A percentile compares a stretch with the other conserved stretches of the same genome.
These are phyloP conservation scores for Chlamydomonas asymmetrica DNA, from an alignment of 139 green algal species.

Conservation along the genomic window DNA sequence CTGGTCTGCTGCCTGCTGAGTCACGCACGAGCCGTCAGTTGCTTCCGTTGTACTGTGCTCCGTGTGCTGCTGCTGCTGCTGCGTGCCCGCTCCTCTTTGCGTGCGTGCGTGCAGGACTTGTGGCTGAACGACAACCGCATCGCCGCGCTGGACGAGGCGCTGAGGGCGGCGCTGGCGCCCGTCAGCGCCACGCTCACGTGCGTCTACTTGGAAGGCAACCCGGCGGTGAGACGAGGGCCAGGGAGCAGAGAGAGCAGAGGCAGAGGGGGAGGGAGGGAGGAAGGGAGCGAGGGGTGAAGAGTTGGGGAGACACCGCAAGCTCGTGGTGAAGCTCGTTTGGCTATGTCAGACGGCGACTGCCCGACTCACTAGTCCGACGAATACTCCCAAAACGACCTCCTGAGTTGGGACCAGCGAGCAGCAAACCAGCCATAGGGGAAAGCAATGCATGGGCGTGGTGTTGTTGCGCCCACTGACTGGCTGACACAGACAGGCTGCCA, in stretches of 20 bases:
- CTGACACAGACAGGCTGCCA: no score
- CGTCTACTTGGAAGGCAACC: slow-evolving; percentile 88
- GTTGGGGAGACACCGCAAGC: background rate
- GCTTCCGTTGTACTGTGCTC: background rate
- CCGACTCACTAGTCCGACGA: no score
- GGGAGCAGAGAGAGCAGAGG: no score
- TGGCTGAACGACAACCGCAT: slow-evolving; percentile 95
- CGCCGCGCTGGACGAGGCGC: slow-evolving; percentile 26
- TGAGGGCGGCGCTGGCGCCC: slow-evolving; percentile 56
- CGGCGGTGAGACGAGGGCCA: slow-evolving; percentile 40
- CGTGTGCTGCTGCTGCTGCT: background rate
- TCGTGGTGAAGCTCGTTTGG: background rate
- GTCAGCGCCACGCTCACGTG: slow-evolving; percentile 58
- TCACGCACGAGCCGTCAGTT: background rate
- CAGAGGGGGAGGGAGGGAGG: background rate
- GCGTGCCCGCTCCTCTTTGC: no score
- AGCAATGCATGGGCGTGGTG: no score
- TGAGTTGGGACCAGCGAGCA: no score
- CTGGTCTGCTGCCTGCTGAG: background rate
- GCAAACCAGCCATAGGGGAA: no score
- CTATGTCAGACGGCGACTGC: no score
- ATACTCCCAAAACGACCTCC: no score
- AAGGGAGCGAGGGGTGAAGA: background rate
- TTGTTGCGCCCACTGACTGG: no score
- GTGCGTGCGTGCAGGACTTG: slow-evolving; percentile 86